Evolutionary conservation across 1,284 basidiomycete species (phyloP), one percentile per base, ranked within the genome.

Genomic region (Hypsizygus ulmarius): DNA sequence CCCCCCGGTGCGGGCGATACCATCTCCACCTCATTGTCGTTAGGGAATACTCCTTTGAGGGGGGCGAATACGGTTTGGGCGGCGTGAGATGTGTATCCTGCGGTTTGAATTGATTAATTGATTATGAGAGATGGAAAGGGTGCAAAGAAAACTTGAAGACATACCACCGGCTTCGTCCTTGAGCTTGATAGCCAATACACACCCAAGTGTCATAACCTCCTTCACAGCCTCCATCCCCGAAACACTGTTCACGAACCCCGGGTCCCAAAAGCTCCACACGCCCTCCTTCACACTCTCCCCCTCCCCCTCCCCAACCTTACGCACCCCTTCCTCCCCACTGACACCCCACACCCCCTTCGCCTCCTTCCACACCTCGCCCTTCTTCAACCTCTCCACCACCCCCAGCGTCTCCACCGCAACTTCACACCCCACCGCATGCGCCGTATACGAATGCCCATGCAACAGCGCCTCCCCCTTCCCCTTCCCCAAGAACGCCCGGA

Each of bases 371-470:
- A 64, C 62, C 11, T 72, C 69, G 49, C 77, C 76, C 27, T 55
- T 49, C 25, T 63, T 62, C 15, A 86, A 62, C 49, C 70, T 72
- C 14, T 78, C 79, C 19, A 96, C 70, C 50, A 89, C 71, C 14
- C 78, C 69, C 37, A 98, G 73, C 8, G 93, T 83, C 65, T 86
- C 82, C 55, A 87, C 84, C 1, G 96, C 95, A 2, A 97, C 91
- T 44, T 90, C 84, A 65, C 96, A 98, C 0, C 94, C 96, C 32
- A 96, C 75, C 0, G 93, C 82, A 61, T 96, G 90, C 3, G 93
- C 93, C 1, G 91, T 94, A 67, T 99, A 99, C 50, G 88, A 93
- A 66, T 99, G 96, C 0, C 96, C 96, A 56, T 99, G 96, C 3
- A 98, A 70, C 5, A 99, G 71, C 9, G 96, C 94, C 53, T 92